Base-by-base conservation (phyloP, 1,139 yeast species). In the Arxiozyma bovina region DNA sequence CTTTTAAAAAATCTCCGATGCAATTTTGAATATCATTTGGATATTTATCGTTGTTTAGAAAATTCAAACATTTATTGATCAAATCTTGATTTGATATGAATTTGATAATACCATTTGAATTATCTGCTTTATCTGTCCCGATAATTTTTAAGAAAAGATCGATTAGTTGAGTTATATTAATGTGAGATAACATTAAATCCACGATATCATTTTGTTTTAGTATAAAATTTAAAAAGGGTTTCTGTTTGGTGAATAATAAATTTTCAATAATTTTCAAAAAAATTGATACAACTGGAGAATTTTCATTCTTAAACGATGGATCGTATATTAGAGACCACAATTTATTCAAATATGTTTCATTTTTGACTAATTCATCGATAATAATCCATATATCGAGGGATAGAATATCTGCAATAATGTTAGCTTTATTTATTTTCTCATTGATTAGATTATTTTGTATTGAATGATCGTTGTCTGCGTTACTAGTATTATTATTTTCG, bases 311-410 rank as follows among this genome's bases (percentile, higher is more conserved):
- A 82, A 82, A 59, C 83, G 77, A 76, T 7, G 76, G 75, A 56
- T 73, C 73, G 60, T 86, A 90, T 53, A 93, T 76, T 45, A 91
- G 77, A n/a, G 80, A 73, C 99, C 99, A 93, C 53, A 94, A 75
- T 63, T 79, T 82, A 57, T 81, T 79, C 57, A 94, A 70, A 56
- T 87, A 78, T 3, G 73, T 71, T 1, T 81, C 76, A 54, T 85
- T 81, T 65, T 88, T 95, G 79, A 93, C 87, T 48, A 93, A 82
- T 0, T 96, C 83, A 66, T 94, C 98, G 6, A 96, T 87, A 40
- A 93, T 77, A 11, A 95, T 82, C 97, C 98, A 93, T 22, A 90
- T 94, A 67, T 93, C 97, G n/a, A 94, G 86, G 47, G 94, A 81
- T 50, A 93, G 77, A 30, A 93, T 85, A 66, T 93, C 99, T 0